Evolutionary conservation across 208 protist species (phyloP).

Genomic region (Angomonas ambiguus): DNA sequence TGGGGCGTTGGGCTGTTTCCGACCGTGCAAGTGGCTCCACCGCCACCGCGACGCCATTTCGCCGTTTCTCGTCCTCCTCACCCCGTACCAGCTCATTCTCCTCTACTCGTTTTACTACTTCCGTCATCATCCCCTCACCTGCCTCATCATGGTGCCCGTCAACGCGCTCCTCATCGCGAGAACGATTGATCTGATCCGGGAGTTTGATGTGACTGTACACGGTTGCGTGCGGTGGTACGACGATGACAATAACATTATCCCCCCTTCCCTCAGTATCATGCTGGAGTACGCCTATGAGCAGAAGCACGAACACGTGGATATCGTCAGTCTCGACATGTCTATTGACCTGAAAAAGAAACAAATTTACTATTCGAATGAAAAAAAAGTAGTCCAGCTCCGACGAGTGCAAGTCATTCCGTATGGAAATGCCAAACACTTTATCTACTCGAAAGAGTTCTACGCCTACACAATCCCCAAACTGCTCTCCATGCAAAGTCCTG

Average conservation of each 20-base stretch:
- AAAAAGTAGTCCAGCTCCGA: conserved; percentile 20
- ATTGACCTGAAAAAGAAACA: conserved; percentile 58
- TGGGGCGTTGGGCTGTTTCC: conserved; percentile 33
- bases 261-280: conserved; percentile 52
- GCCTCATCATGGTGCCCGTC: conserved; percentile 44
- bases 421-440: conserved; percentile 37
- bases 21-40: conserved; percentile 55
- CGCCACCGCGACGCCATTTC: conserved; percentile 53
- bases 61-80: conserved; percentile 34
- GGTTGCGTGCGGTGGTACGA: conserved; percentile 70
- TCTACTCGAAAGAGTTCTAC: conserved; percentile 50
- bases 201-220: conserved; percentile 63
- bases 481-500: conserved; percentile 60
- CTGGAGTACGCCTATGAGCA: conserved; percentile 71
- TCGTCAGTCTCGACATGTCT: conserved; percentile 61
- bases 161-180: conserved; percentile 53
- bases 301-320: conserved; percentile 25
- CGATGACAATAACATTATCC: conserved; percentile 18
- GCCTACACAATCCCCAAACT: conserved; percentile 60
- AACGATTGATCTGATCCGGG: conserved; percentile 62
- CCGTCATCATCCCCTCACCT: conserved; percentile 31
- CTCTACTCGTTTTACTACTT: conserved; percentile 59
- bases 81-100: conserved; percentile 56
- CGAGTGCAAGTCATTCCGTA: conserved; percentile 40
- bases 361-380: conserved; percentile 34